A percentile compares a stretch with the other conserved stretches of the same genome.
These are phyloP conservation scores for Tolypocladium guangdongense DNA, from an alignment of 2,329 filamentous ascomycete species.

Conservation along the genomic window DNA sequence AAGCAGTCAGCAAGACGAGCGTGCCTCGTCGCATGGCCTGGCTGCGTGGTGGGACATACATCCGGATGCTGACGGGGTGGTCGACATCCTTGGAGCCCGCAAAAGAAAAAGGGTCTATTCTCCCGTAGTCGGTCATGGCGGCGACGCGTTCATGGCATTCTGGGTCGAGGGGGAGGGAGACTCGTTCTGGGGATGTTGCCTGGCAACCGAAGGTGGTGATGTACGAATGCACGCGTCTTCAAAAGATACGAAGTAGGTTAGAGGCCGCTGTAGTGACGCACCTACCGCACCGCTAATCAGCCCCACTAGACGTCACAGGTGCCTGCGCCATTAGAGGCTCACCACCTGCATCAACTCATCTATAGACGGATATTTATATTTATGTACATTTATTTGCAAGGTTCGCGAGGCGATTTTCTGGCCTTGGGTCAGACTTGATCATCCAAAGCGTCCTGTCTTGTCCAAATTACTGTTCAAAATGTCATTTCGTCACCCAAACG, in stretches of 20 bases:
- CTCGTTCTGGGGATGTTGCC: background rate
- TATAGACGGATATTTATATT: no score
- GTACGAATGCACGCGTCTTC: background rate
- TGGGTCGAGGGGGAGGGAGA: background rate
- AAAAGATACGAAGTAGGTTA: no score
- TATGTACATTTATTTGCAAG: no score
- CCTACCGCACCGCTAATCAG: background rate
- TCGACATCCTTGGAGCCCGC: conserved; percentile 78
- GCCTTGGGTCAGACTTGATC: no score
- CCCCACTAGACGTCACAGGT: background rate
- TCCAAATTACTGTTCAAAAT: background rate
- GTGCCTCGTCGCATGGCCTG: background rate
- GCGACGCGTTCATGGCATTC: conserved; percentile 16
- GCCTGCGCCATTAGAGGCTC: background rate
- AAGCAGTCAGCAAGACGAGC: conserved; percentile 9
- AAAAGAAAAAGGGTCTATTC: conserved; percentile 94
- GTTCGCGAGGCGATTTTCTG: no score
- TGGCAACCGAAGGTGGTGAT: background rate
- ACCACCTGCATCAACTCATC: background rate
- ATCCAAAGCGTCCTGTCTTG: no score
- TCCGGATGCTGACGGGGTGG: conserved; percentile 57
- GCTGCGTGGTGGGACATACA: conserved; percentile 30
- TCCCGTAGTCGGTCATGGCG: conserved; percentile 27
- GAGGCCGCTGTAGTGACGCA: background rate
- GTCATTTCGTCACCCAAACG: background rate